Evolutionary conservation across 2,329 filamentous ascomycete genomes (phyloP).

Genomic region (Lasiodiplodia sp.): DNA sequence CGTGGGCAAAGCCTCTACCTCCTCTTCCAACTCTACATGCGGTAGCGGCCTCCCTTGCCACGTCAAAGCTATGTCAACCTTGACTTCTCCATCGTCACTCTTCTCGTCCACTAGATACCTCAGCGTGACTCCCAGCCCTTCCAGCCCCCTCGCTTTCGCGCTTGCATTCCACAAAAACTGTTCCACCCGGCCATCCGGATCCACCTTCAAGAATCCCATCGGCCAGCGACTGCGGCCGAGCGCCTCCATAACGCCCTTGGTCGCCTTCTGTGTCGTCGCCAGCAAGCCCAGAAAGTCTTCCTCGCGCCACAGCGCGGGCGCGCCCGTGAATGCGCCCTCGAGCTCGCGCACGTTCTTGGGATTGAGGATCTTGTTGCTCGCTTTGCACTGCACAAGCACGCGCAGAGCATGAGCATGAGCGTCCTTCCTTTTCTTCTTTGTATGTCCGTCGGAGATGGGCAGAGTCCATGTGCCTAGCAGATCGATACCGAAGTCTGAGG

Average conservation of each 20-base stretch:
- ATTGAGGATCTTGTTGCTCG: slow-evolving; percentile 55
- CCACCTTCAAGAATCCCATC: slow-evolving; percentile 74
- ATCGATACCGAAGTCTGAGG: slow-evolving; percentile 76
- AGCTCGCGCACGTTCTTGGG: slow-evolving; percentile 75
- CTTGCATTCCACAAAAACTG: slow-evolving; percentile 77
- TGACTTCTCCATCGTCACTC: slow-evolving; percentile 28
- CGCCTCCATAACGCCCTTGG: slow-evolving; percentile 78
- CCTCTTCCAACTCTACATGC: not conserved
- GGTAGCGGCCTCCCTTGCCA: slow-evolving; percentile 44
- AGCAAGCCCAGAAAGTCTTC: slow-evolving; percentile 72
- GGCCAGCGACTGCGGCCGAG: slow-evolving; percentile 72
- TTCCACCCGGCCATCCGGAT: slow-evolving; percentile 62
- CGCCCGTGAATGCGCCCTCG: slow-evolving; percentile 77
- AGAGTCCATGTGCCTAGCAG: slow-evolving; percentile 75
- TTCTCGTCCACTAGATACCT: slow-evolving; percentile 38
- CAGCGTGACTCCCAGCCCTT: slow-evolving; percentile 55
- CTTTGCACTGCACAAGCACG: slow-evolving; percentile 74
- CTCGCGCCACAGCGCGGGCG: slow-evolving; percentile 75
- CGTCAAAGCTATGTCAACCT: slow-evolving; percentile 45
- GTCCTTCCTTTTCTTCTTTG: not conserved
- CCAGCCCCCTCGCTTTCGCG: slow-evolving; percentile 68
- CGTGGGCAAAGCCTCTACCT: not conserved
- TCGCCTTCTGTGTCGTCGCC: slow-evolving; percentile 73
- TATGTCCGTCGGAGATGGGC: slow-evolving; percentile 33
- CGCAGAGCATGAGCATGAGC: slow-evolving; percentile 43